phyloP scores from a whole-genome alignment of 1,139 yeast species.

The Magnusiomyces tetraspermus region DNA sequence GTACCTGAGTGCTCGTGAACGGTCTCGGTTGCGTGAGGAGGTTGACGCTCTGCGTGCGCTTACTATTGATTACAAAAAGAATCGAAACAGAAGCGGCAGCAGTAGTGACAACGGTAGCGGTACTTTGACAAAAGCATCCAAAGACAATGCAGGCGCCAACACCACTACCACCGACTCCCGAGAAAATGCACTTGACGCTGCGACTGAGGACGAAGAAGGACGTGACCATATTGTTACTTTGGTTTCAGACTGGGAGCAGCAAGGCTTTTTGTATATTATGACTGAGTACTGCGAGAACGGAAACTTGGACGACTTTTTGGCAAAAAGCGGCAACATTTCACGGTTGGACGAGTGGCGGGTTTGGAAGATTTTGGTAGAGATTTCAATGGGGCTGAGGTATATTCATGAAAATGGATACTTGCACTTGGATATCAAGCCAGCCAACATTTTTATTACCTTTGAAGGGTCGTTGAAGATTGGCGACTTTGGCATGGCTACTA shows the following conservation, averaged over 20 bases:
- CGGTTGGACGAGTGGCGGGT: slow-evolving; percentile 89
- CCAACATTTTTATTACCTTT: slow-evolving; percentile 85
- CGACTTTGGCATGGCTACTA: slow-evolving; percentile 72
- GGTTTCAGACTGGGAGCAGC: slow-evolving; percentile 78
- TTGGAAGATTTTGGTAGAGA: slow-evolving; percentile 88
- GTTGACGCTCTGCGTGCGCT: slow-evolving; percentile 44
- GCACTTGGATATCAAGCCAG: slow-evolving; percentile 89
- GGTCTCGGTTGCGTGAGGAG: slow-evolving; percentile 46
- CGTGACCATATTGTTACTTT: slow-evolving; percentile 71
- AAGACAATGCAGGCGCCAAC: background rate
- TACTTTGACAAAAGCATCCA: background rate
- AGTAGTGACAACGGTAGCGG: background rate
- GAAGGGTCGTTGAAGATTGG: slow-evolving; percentile 87
- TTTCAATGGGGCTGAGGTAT: slow-evolving; percentile 64
- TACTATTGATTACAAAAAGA: slow-evolving; percentile 21
- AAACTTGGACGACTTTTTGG: slow-evolving; percentile 67
- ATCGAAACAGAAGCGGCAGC: background rate
- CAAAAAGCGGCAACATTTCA: slow-evolving; percentile 69
- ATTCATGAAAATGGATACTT: slow-evolving; percentile 70
- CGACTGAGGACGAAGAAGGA: slow-evolving; percentile 54
- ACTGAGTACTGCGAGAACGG: slow-evolving; percentile 96
- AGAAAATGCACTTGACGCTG: background rate
- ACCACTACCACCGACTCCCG: no score
- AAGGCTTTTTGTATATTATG: slow-evolving; percentile 75
- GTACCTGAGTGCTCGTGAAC: slow-evolving; percentile 42